Evolutionary conservation across 768 basidiomycete genomes (phyloP).

Genomic region (Lactarius sp.): DNA sequence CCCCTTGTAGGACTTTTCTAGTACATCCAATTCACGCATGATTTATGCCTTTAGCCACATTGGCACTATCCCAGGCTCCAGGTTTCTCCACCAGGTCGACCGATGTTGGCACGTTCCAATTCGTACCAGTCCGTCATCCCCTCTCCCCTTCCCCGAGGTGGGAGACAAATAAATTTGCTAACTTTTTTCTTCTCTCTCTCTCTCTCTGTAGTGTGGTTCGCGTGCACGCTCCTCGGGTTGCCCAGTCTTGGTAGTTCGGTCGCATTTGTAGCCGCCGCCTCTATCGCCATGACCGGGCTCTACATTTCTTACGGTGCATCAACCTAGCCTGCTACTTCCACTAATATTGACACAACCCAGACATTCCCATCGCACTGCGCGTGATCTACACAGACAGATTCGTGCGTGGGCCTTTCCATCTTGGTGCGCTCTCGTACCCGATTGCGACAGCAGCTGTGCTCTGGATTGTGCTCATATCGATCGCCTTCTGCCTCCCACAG

Average conservation of each 20-base stretch:
- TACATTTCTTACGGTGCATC: conserved; percentile 66
- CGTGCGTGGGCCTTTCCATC: conserved; percentile 66
- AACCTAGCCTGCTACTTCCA: neutral
- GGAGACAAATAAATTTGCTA: neutral
- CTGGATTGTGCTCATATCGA: conserved; percentile 71
- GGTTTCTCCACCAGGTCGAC: conserved; percentile 62
- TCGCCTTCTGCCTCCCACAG: conserved; percentile 69
- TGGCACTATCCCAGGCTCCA: conserved; percentile 63
- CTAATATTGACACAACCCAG: conserved; percentile 29
- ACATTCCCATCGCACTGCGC: conserved; percentile 64
- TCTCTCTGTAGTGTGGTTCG: conserved; percentile 59
- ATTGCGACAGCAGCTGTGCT: conserved; percentile 50
- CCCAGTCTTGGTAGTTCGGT: conserved; percentile 72
- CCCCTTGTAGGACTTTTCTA: conserved; percentile 52
- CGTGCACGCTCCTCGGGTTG: conserved; percentile 62
- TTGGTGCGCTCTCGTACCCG: conserved; percentile 58
- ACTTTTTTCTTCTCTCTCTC: neutral
- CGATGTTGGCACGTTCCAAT: conserved; percentile 55
- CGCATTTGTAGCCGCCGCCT: conserved; percentile 54
- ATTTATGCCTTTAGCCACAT: conserved; percentile 79
- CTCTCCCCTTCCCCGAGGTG: neutral
- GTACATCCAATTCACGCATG: conserved; percentile 78
- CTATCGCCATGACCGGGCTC: conserved; percentile 68
- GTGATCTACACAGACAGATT: conserved; percentile 57
- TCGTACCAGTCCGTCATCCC: conserved; percentile 48